phyloP scores from a whole-genome alignment of 768 basidiomycete species.

The Naganishia randhawae region DNA sequence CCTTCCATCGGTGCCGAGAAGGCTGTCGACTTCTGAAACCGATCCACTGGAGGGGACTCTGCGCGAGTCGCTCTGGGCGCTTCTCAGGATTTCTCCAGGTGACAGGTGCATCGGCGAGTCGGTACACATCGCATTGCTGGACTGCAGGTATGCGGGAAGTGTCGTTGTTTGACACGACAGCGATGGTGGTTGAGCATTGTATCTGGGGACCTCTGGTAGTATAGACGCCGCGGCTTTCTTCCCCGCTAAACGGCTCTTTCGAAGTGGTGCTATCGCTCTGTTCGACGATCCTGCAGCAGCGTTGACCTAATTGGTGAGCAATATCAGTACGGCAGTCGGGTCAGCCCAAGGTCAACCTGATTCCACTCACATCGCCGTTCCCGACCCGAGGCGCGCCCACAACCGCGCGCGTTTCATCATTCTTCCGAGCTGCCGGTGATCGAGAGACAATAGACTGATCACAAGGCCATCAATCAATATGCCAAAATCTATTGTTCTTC shows the following conservation, averaged over 20 bases:
- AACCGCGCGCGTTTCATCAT: not conserved
- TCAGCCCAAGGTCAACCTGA: not conserved
- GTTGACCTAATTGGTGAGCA: no score
- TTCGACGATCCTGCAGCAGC: not conserved
- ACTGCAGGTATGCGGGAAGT: not conserved
- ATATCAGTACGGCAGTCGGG: not conserved
- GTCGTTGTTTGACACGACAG: not conserved
- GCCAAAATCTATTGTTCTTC: conserved; percentile 3
- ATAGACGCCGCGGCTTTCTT: not conserved
- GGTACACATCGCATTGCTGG: not conserved
- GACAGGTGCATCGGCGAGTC: not conserved
- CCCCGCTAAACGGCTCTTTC: conserved; percentile 3
- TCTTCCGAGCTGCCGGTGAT: conserved; percentile 5
- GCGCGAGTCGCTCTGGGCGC: not conserved
- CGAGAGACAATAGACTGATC: conserved; percentile 21
- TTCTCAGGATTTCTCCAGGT: not conserved
- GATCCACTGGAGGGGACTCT: not conserved
- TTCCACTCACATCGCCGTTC: conserved; percentile 15
- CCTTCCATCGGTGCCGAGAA: not conserved
- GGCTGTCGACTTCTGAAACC: not conserved
- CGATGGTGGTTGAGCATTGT: not conserved
- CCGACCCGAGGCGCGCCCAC: not conserved
- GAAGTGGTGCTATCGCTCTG: not conserved
- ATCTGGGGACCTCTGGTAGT: not conserved
- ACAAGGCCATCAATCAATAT: conserved; percentile 7